These are phyloP conservation scores for Globisporangium cederbergense DNA, from an alignment of 352 stramenopile species.

Conservation along the genomic window DNA sequence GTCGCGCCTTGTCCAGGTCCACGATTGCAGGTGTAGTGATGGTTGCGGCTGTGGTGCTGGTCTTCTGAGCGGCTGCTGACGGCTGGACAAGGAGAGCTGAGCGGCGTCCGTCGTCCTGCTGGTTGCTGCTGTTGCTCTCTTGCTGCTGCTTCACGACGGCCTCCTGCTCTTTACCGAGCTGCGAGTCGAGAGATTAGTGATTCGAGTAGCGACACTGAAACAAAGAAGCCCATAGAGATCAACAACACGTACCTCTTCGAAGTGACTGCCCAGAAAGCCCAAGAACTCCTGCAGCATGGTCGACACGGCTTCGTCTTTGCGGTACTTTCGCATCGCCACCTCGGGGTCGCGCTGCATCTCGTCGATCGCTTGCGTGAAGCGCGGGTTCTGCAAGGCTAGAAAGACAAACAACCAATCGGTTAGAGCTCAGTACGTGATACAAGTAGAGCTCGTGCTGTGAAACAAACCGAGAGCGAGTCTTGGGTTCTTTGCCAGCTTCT, in stretches of 20 bases:
- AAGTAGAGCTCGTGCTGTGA: not conserved
- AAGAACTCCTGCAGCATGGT: conserved; percentile 70
- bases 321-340: conserved; percentile 61
- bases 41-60: not conserved
- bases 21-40: conserved; percentile 37
- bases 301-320: conserved; percentile 53
- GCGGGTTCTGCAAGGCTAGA: conserved; percentile 53
- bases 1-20: conserved; percentile 51
- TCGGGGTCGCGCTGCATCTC: conserved; percentile 67
- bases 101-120: not conserved
- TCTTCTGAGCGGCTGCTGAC: not conserved
- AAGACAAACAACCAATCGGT: not conserved
- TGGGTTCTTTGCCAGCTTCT: conserved; percentile 58
- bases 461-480: conserved; percentile 48
- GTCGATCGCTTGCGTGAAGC: conserved; percentile 61
- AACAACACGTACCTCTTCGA: conserved; percentile 54
- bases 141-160: conserved; percentile 15
- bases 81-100: conserved; percentile 7
- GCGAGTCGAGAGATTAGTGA: not conserved
- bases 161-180: conserved; percentile 42
- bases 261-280: conserved; percentile 66
- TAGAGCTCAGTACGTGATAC: not conserved
- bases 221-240: not conserved
- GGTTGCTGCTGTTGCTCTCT: conserved; percentile 9
- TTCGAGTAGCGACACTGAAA: not conserved